Evolutionary conservation across 2,329 filamentous ascomycete species (phyloP).

Genomic region (Esteya vermicola): DNA sequence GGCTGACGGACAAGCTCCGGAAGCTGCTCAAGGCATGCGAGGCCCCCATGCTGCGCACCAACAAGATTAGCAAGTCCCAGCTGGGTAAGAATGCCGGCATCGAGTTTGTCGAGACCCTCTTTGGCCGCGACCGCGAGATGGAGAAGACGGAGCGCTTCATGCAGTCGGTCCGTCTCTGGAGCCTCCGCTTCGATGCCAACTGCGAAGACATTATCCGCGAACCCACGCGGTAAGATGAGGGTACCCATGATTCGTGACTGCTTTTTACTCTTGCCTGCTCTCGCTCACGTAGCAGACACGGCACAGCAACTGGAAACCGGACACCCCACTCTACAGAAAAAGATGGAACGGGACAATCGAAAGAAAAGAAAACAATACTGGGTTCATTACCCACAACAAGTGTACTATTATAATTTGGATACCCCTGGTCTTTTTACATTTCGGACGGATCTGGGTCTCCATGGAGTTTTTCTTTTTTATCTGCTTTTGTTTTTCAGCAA

Average conservation of each 20-base stretch:
- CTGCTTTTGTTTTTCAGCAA: neutral
- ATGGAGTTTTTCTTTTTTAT: conserved; percentile 5
- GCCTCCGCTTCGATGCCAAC: conserved; percentile 88
- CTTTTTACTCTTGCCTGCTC: neutral
- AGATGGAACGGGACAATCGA: neutral
- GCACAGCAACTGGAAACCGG: neutral
- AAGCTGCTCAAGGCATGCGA: conserved; percentile 83
- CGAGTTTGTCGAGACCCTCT: conserved; percentile 93
- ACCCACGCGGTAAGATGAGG: conserved; percentile 34
- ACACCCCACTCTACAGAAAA: neutral
- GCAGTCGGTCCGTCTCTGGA: conserved; percentile 77
- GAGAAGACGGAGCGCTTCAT: conserved; percentile 88
- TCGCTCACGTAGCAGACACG: too few species aligned
- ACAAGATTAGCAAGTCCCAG: conserved; percentile 60
- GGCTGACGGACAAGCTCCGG: conserved; percentile 73
- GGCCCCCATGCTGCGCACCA: conserved; percentile 80
- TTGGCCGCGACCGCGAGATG: conserved; percentile 79
- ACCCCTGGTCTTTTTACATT: neutral
- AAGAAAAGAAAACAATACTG: neutral
- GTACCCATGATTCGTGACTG: neutral
- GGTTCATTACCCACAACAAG: neutral
- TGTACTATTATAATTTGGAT: conserved; percentile 1
- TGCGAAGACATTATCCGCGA: conserved; percentile 72
- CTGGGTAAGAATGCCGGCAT: conserved; percentile 87
- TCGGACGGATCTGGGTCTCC: neutral